Evolutionary conservation across 345 rosid genomes (phyloP), one percentile per base, ranked within the genome.

Genomic region (Citrus maxima): DNA sequence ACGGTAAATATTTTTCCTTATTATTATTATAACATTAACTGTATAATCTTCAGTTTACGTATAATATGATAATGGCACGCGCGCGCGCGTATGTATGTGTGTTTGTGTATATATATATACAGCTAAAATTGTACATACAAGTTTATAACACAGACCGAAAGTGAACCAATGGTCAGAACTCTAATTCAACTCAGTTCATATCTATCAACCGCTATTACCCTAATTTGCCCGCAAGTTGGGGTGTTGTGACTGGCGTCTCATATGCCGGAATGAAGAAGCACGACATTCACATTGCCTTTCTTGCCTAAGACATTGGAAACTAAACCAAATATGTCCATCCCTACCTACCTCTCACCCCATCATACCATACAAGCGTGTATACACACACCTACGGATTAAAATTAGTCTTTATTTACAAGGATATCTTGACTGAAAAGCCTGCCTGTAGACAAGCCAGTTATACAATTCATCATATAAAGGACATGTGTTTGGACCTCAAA

Each of bases 401-500:
- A 68, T 74, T 2, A 24, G 67, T 10, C 19, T 13, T 19, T 75
- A 78, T 60, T 46, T 37, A 73, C 80, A 72, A 58, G 55, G 70
- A 78, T 37, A 30, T 21, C 1, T 3, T 46, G 18, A 46, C 18
- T 46, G 51, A 46, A 46, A 46, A 46, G 51, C 51, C 51, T 46
- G 51, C 51, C 51, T 13, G 35, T 62, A 13, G 34, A 28, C 73
- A 42, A 12, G 71, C 7, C 2, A 13, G 28, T 35, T 51, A 7
- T 12, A 46, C 18, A 66, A 77, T 21, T 84, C 82, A 87, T 72
- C 82, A 87, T 69, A 82, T 55, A 9, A 81, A 65, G 59, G 88
- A 70, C n/a, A 49, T 37, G 80, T 91, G 95, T 34, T 86, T 62
- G 10, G 83, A 56, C 78, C 89, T 87, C 84, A 90, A 67, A 78